Evolutionary conservation across 2,329 filamentous ascomycete species (phyloP).

Genomic region (Sporothrix curviconia): DNA sequence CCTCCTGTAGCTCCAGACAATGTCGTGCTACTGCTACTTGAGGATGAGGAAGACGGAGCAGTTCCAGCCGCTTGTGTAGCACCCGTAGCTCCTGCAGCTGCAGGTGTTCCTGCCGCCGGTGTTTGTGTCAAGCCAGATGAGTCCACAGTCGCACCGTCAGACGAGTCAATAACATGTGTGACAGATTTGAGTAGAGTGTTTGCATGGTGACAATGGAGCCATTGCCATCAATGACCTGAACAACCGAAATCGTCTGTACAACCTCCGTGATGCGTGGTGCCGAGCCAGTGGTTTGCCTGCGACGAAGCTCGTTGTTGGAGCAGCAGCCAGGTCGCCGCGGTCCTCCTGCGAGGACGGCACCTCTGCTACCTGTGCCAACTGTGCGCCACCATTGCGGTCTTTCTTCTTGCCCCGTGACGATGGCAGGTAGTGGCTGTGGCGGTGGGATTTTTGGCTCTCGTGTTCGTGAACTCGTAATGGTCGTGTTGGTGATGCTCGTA

Average conservation of each 20-base stretch:
- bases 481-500: slow-evolving; percentile 23
- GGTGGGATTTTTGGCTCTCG: slow-evolving; percentile 12
- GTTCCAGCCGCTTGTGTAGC: neutral
- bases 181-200: slow-evolving; percentile 35
- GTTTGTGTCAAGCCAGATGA: slow-evolving; percentile 3
- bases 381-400: neutral
- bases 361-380: no score
- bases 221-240: slow-evolving; percentile 44
- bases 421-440: slow-evolving; percentile 24
- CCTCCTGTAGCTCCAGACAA: neutral
- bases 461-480: slow-evolving; percentile 20
- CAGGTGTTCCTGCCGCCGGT: neutral
- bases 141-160: neutral
- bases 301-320: slow-evolving; percentile 21
- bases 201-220: slow-evolving; percentile 40
- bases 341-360: neutral
- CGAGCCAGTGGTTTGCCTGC: slow-evolving; percentile 21
- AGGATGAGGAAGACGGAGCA: neutral
- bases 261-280: slow-evolving; percentile 38
- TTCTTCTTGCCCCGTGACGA: slow-evolving; percentile 14
- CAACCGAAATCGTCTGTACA: slow-evolving; percentile 49
- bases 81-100: neutral
- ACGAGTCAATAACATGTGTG: slow-evolving; percentile 24
- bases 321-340: neutral
- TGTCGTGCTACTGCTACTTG: neutral